Evolutionary conservation across 495 filamentous ascomycete genomes (phyloP), one percentile per base, ranked within the genome.

Genomic region (Xylaria bambusicola): DNA sequence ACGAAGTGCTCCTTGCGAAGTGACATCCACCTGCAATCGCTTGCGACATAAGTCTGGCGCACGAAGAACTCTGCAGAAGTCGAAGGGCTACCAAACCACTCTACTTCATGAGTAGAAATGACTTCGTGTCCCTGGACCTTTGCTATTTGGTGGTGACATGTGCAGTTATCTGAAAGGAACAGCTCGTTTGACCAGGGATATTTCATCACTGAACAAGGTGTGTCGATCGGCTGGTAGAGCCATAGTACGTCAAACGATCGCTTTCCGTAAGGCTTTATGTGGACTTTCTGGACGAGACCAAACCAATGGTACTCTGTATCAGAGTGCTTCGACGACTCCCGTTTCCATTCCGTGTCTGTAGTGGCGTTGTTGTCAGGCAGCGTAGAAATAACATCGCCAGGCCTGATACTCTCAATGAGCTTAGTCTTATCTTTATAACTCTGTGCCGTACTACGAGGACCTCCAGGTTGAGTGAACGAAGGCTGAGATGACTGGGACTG

Each of bases 151-250:
- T 74, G 77, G 13, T 71, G 70, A 58, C 90, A 92, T 13, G 85
- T 86, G 69, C 90, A 93, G 58, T 92, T 84, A 62, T 91, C 84
- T 0, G 87, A 89, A 8, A 93, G 72, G 66, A 93, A 93, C 0
- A 92, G 70, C 66, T 93, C 90, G 57, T 90, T 87, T 0, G 70
- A 56, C 63, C 80, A 84, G 2, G 87, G 88, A 64, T 92, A 93
- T 17, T 77, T 74, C 73, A 84, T 83, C 13, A 78, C 72, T 2
- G 76, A 76, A 52, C 89, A 86, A 0, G 81, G 82, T 3, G 88
- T 92, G 31, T 92, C 87, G 3, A 77, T 72, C 1, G 88, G 80
- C 12, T 79, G 75, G 64, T 93, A 93, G 0, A 92, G 65, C 90
- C 90, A 93, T 3, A 87, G 78, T 3, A 89, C 81, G 46, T 86